Base-by-base conservation (phyloP, 116 monocot species). In the Papilionanthe hybrid region DNA sequence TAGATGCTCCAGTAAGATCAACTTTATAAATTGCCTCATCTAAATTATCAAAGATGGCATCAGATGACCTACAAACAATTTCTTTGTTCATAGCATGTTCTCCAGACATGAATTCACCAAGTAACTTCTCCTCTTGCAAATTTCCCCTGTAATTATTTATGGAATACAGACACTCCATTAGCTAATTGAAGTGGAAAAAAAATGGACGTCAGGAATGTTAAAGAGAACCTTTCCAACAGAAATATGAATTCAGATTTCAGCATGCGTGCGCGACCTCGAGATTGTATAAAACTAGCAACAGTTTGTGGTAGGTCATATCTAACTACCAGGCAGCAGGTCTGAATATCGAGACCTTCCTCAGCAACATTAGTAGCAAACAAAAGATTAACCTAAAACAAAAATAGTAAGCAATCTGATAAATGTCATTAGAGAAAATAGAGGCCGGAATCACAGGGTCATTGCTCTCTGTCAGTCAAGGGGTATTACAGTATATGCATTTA, bases 281-380 rank as follows among this genome's bases (percentile, higher is more conserved):
- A 98, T 82, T 98, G 98, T 83, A 98, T 94, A 81, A 89, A 98
- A 78, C 98, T 98, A 75, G 93, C 79, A 77, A 98, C 91, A 42
- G 94, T 93, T 90, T 92, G 84, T 41, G 98, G 98, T 32, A 93
- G 87, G 84, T 98, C 98, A 85, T 93, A 98, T 49, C 98, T 84
- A 80, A 98, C 83, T n/a, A 98, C 94, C 72, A 98, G 90, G 78
- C 90, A 91, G 79, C 98, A 98, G 15, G 94, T 94, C 37, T 91
- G 93, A 84, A 98, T 94, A 78, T 98, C 98, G 76, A 98, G 98
- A 50, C 98, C 98, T 93, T 98, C 98, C 88, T 98, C 98, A 80
- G 93, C 98, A 19, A 98, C 98, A 87, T 89, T 92, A 50, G 98
- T 98, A 72, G 98, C 94, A 81, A 98, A 87, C 83, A 98, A 82